These are phyloP conservation scores for Pestalotiopsis fici DNA, from an alignment of 2,329 filamentous ascomycete genomes.

Conservation along the genomic window DNA sequence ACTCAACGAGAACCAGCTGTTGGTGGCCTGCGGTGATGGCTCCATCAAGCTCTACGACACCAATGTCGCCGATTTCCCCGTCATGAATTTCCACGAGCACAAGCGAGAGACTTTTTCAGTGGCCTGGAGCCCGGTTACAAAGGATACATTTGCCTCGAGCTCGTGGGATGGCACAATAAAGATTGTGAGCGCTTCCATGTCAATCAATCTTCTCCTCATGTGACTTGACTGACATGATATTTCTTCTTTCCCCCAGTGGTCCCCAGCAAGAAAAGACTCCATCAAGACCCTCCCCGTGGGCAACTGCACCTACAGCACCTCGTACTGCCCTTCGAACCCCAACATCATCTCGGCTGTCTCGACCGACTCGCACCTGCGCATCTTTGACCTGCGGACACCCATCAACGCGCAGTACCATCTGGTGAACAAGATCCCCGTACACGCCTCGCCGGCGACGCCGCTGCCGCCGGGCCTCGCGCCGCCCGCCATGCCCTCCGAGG, in stretches of 20 bases:
- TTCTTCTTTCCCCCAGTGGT: constrained; percentile 61
- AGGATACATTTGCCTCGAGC: constrained; percentile 86
- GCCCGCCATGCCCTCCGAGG: constrained; percentile 69
- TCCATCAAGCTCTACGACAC: constrained; percentile 94
- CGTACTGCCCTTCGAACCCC: constrained; percentile 86
- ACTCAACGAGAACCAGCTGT: constrained; percentile 90
- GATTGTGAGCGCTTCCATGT: constrained; percentile 53
- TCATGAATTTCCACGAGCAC: constrained; percentile 92
- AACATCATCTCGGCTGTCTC: constrained; percentile 84
- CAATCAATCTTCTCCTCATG: not conserved
- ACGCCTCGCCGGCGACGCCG: constrained; percentile 61
- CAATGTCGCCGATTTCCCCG: constrained; percentile 74
- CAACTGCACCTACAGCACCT: constrained; percentile 90
- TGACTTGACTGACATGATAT: no score
- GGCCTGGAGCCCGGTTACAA: constrained; percentile 87
- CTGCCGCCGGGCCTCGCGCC: constrained; percentile 27
- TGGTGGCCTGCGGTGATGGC: constrained; percentile 88
- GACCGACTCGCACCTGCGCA: constrained; percentile 82
- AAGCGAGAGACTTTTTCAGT: constrained; percentile 91
- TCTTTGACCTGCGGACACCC: constrained; percentile 91
- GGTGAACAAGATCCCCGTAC: constrained; percentile 79
- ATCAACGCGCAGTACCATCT: constrained; percentile 86
- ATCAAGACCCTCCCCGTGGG: constrained; percentile 87
- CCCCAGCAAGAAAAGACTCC: constrained; percentile 72
- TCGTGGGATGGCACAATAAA: constrained; percentile 98